Conservation (phyloP, 805 yeast genomes). For the Starmera quercuum region DNA sequence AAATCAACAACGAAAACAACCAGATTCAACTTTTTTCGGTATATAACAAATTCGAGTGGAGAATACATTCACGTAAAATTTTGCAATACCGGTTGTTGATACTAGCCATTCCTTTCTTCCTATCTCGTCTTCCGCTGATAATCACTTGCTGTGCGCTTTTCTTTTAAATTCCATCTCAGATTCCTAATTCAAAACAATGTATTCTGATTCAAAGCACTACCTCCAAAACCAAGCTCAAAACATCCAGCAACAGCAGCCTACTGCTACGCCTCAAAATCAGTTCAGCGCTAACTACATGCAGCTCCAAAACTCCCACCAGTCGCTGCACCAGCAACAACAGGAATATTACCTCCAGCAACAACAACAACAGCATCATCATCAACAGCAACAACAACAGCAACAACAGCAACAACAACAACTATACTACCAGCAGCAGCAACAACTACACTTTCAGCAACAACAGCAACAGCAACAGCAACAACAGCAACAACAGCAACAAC, state of each 20-base stretch:
- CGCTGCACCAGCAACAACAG: slow-evolving; percentile 27
- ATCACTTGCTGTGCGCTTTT: too few relatives aligned
- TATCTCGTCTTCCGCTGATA: too few relatives aligned
- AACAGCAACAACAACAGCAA: slow-evolving; percentile 13
- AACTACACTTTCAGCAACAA: slow-evolving; percentile 12
- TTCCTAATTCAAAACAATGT: too few relatives aligned
- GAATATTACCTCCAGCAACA: slow-evolving; percentile 26
- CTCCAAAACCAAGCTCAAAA: background rate
- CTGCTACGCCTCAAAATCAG: slow-evolving; percentile 23
- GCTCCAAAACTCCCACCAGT: slow-evolving; percentile 31
- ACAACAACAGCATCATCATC: slow-evolving; percentile 24
- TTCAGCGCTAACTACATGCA: slow-evolving; percentile 28
- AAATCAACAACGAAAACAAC: too few relatives aligned
- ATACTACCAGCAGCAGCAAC: slow-evolving; percentile 11
- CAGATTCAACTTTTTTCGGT: too few relatives aligned
- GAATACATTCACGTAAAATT: too few relatives aligned
- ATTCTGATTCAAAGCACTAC: too few relatives aligned
- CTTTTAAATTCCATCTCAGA: too few relatives aligned
- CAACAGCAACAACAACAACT: slow-evolving; percentile 19
- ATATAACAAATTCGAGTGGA: too few relatives aligned
- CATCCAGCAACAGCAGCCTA: background rate
- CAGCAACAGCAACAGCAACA: slow-evolving; percentile 18
- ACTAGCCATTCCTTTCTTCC: too few relatives aligned
- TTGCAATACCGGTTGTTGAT: too few relatives aligned
- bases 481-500: slow-evolving; percentile 17